Evolutionary conservation across 768 basidiomycete genomes (phyloP).

Genomic region (Psilocybe subaeruginosa): DNA sequence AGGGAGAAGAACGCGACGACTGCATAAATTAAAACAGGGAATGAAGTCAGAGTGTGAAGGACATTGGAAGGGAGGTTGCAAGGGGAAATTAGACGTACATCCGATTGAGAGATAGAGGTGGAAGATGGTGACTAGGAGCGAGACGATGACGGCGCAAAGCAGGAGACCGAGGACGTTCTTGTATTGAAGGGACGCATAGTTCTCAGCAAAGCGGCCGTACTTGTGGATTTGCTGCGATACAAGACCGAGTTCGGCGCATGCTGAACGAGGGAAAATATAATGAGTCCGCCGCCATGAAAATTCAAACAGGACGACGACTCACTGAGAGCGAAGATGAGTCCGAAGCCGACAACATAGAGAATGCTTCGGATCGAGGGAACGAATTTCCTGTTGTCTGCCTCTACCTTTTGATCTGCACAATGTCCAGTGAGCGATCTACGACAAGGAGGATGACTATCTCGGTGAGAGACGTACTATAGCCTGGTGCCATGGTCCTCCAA

Average conservation of each 20-base stretch:
- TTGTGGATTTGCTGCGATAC: slow-evolving; percentile 34
- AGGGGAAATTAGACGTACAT: slow-evolving; percentile 19
- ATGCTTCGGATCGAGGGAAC: slow-evolving; percentile 18
- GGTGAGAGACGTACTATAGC: neutral
- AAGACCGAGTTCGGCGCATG: slow-evolving; percentile 30
- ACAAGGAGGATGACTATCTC: neutral
- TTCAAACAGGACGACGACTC: slow-evolving; percentile 4
- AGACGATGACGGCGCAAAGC: slow-evolving; percentile 27
- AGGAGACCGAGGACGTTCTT: slow-evolving; percentile 33
- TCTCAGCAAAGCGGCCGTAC: slow-evolving; percentile 25
- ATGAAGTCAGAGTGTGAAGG: no score
- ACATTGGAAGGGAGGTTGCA: no score
- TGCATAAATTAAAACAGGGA: slow-evolving; percentile 2
- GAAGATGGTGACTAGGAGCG: slow-evolving; percentile 26
- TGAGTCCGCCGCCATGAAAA: neutral
- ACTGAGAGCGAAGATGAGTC: slow-evolving; percentile 31
- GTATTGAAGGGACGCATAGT: slow-evolving; percentile 31
- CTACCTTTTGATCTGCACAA: slow-evolving; percentile 2
- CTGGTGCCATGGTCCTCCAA: slow-evolving; percentile 1
- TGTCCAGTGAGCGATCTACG: neutral
- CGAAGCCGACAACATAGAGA: slow-evolving; percentile 25
- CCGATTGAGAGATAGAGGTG: slow-evolving; percentile 28
- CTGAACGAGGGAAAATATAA: slow-evolving; percentile 8
- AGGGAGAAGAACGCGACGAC: slow-evolving; percentile 30
- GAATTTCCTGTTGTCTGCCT: slow-evolving; percentile 17